phyloP scores from a whole-genome alignment of 108 stramenopile species.

The Cyclotella atomus region DNA sequence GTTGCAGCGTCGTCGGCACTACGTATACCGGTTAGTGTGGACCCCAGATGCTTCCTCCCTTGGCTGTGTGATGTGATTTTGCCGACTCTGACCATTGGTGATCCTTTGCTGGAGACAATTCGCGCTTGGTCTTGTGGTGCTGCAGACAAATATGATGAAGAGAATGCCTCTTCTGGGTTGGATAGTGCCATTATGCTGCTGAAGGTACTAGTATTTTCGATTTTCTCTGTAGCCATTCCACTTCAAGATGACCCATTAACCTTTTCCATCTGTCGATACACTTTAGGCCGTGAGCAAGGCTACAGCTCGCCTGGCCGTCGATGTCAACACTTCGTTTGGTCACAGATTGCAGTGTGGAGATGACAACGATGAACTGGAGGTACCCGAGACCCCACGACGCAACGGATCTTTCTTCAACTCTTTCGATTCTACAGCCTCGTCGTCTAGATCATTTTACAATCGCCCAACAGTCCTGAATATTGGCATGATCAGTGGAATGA shows the following conservation, averaged over 20 bases:
- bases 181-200: constrained; percentile 69
- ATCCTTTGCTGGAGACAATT: constrained; percentile 63
- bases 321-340: constrained; percentile 31
- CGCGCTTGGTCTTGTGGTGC: constrained; percentile 65
- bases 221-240: neutral
- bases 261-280: neutral
- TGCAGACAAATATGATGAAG: constrained; percentile 78
- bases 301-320: constrained; percentile 31
- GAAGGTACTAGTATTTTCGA: constrained; percentile 25
- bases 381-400: neutral
- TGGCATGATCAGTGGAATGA: constrained; percentile 34
- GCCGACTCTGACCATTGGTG: constrained; percentile 67
- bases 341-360: constrained; percentile 11
- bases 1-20: constrained; percentile 54
- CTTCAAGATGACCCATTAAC: no score
- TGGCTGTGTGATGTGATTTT: constrained; percentile 65
- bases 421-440: constrained; percentile 35
- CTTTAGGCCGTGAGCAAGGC: constrained; percentile 35
- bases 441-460: constrained; percentile 8
- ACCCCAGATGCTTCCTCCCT: constrained; percentile 59
- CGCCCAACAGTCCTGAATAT: constrained; percentile 46
- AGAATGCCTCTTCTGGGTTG: constrained; percentile 38
- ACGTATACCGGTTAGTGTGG: constrained; percentile 46
- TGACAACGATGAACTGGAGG: neutral
- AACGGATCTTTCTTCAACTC: constrained; percentile 16